Evolutionary conservation across 768 basidiomycete genomes (phyloP).

Genomic region (Phaeolepiota aurea): DNA sequence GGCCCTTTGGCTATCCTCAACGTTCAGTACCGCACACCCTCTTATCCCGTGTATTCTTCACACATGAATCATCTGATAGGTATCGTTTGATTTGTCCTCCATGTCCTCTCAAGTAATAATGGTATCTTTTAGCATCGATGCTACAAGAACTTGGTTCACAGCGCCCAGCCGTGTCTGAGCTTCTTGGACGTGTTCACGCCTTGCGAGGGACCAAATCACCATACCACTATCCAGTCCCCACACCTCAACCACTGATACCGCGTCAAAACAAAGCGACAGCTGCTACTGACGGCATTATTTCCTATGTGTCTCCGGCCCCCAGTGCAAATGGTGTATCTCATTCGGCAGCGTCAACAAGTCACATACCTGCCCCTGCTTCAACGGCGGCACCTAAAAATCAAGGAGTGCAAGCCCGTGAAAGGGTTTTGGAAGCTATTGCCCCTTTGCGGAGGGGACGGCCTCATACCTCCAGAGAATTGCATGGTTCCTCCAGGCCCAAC

Average conservation of each 20-base stretch:
- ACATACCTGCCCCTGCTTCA: not conserved
- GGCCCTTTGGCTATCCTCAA: slow-evolving; percentile 94
- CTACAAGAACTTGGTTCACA: slow-evolving; percentile 84
- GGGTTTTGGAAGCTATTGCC: slow-evolving; percentile 71
- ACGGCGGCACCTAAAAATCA: slow-evolving; percentile 28
- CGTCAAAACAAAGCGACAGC: slow-evolving; percentile 15
- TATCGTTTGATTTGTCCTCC: slow-evolving; percentile 23
- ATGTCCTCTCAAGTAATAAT: slow-evolving; percentile 4
- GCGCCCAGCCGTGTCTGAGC: slow-evolving; percentile 82
- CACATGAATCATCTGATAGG: slow-evolving; percentile 81
- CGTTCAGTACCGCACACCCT: slow-evolving; percentile 88
- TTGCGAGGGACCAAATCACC: slow-evolving; percentile 83
- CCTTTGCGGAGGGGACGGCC: slow-evolving; percentile 74
- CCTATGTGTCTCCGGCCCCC: not conserved
- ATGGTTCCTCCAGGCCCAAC: slow-evolving; percentile 21
- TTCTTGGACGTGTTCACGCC: slow-evolving; percentile 75
- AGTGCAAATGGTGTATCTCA: not conserved
- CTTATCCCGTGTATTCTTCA: slow-evolving; percentile 80
- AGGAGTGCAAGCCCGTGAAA: slow-evolving; percentile 65
- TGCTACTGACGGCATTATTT: not conserved
- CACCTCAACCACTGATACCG: slow-evolving; percentile 38
- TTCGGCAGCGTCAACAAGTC: not conserved
- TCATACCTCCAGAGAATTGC: slow-evolving; percentile 19
- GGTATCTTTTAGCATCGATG: slow-evolving; percentile 62
- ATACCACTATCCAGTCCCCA: slow-evolving; percentile 57